phyloP scores from a whole-genome alignment of 768 basidiomycete genomes.

The Mycena polygramma region DNA sequence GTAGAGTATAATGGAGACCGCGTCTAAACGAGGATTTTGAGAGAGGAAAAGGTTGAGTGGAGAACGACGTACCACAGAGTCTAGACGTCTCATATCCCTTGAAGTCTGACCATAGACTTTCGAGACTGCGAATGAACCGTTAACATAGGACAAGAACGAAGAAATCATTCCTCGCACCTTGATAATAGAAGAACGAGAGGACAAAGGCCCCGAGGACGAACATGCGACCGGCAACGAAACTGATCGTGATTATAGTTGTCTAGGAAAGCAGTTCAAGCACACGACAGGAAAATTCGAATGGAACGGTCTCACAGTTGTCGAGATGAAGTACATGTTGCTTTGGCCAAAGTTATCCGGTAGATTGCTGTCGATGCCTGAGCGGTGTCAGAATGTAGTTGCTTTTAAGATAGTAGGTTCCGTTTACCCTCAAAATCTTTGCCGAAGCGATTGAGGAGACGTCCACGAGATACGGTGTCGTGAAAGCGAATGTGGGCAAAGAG shows the following conservation, averaged over 20 bases:
- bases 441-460: constrained; percentile 84
- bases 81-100: constrained; percentile 83
- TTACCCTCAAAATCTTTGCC: constrained; percentile 91
- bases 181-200: constrained; percentile 76
- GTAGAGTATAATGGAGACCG: constrained; percentile 62
- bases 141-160: neutral
- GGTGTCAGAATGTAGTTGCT: constrained; percentile 28
- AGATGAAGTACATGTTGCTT: constrained; percentile 77
- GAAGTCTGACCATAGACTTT: constrained; percentile 82
- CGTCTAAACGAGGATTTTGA: constrained; percentile 35
- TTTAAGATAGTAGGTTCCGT: constrained; percentile 36
- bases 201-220: constrained; percentile 73
- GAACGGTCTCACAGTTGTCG: constrained; percentile 50
- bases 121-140: neutral
- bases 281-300: too few relatives aligned
- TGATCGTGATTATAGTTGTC: constrained; percentile 80
- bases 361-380: constrained; percentile 80
- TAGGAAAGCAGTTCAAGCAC: neutral
- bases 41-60: neutral
- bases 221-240: constrained; percentile 80
- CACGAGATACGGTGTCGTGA: constrained; percentile 91
- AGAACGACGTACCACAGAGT: constrained; percentile 49
- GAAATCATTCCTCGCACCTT: constrained; percentile 57
- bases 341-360: constrained; percentile 88
- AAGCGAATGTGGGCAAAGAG: constrained; percentile 92